A percentile compares a stretch with the other conserved stretches of the same genome.
phyloP scores from a whole-genome alignment of 2,329 filamentous ascomycete genomes.

The Talaromyces sp. region DNA sequence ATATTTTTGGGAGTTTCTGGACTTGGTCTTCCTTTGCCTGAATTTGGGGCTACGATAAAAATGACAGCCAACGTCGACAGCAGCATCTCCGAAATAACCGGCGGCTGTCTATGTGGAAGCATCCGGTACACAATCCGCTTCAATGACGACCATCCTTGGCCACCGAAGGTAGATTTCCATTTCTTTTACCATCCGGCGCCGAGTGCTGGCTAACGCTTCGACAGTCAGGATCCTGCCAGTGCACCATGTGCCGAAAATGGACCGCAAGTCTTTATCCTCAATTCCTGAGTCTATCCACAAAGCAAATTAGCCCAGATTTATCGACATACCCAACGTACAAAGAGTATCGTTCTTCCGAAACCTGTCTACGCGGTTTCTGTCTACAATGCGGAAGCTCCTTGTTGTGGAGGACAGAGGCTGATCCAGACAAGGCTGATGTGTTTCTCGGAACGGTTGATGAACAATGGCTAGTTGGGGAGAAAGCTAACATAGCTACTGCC shows the following conservation, averaged over 20 bases:
- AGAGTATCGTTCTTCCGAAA: neutral
- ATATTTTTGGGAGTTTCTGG: neutral
- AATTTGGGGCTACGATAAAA: neutral
- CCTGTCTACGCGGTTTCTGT: neutral
- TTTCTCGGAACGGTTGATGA: neutral
- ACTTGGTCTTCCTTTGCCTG: neutral
- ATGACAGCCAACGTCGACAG: neutral
- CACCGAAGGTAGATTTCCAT: neutral
- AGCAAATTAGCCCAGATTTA: neutral
- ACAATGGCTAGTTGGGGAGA: neutral
- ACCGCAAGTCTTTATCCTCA: neutral
- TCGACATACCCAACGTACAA: neutral
- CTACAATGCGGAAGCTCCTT: neutral
- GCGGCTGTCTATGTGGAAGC: neutral
- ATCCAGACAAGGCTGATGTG: neutral
- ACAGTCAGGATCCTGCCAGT: conserved; percentile 2
- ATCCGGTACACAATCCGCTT: neutral
- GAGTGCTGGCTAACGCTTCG: neutral
- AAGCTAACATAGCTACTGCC: neutral
- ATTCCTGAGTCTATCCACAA: neutral
- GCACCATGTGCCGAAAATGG: conserved; percentile 2
- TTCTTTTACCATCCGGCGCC: no score
- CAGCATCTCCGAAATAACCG: neutral
- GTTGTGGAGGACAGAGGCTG: neutral
- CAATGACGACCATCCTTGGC: neutral